A percentile compares a stretch with the other conserved stretches of the same genome.
Conservation (phyloP, 2,329 filamentous ascomycete species). For the Verticillium alfalfae region DNA sequence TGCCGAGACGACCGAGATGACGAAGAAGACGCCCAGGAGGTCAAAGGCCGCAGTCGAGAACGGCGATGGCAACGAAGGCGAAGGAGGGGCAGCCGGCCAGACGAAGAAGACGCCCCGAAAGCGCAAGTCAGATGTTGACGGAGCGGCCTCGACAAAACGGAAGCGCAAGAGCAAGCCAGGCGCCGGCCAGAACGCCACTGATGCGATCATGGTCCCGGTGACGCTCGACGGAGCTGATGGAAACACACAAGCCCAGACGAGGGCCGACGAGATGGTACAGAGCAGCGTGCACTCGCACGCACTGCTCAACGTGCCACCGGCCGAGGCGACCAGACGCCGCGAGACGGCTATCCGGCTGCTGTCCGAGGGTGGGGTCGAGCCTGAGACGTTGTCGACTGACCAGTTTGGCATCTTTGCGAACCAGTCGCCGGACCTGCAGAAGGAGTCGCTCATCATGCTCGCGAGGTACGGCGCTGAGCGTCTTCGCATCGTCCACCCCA, state of each 20-base stretch:
- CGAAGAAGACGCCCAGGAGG: constrained; percentile 20
- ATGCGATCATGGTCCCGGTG: neutral
- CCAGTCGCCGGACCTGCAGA: constrained; percentile 50
- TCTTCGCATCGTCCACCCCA: constrained; percentile 51
- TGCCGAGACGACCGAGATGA: constrained; percentile 13
- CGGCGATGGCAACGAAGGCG: neutral
- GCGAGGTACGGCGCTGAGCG: constrained; percentile 52
- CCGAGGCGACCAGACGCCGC: constrained; percentile 43
- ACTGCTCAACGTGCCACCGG: constrained; percentile 24
- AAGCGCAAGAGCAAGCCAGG: constrained; percentile 5
- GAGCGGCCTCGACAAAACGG: neutral
- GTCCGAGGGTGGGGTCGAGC: constrained; percentile 40
- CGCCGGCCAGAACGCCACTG: neutral
- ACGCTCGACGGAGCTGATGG: neutral
- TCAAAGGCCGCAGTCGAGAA: constrained; percentile 9
- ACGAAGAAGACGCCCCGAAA: constrained; percentile 23
- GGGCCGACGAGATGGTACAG: constrained; percentile 9
- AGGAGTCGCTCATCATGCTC: constrained; percentile 50
- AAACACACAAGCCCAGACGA: constrained; percentile 2
- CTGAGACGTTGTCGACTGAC: constrained; percentile 43
- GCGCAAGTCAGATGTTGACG: constrained; percentile 7
- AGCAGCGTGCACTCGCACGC: constrained; percentile 10
- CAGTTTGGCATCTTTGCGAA: constrained; percentile 57
- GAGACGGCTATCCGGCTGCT: constrained; percentile 44
- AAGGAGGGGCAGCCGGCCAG: constrained; percentile 11